Evolutionary conservation across 345 rosid genomes (phyloP), one percentile per base, ranked within the genome.

Genomic region (Moricandia arvensis): DNA sequence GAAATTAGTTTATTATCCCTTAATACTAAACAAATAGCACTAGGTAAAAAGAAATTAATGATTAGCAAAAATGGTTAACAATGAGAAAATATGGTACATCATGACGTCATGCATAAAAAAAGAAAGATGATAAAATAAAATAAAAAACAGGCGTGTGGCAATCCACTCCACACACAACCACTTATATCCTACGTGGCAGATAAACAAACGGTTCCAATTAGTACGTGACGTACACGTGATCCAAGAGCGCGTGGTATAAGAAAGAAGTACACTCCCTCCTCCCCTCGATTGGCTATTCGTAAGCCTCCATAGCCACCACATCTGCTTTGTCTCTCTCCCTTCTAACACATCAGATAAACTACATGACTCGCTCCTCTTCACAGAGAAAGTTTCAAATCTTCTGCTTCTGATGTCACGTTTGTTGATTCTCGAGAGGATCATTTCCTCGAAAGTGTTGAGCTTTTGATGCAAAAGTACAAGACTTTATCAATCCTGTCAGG

Each of bases 271-370:
- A 57, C 66, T 70, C 63, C 66, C 58, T 76, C 66, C 55, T 70
- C 30, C 61, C 57, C 1, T 71, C 68, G 72, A 47, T 17, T 31
- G 76, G 67, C 67, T 71, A 70, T 77, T 77, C 75, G 75, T 63
- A 6, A 55, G 71, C 66, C 74, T 75, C 63, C 74, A 0, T 61
- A 68, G 69, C 79, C n/a, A n/a, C 24, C 24, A 21, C 24, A 21
- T 21, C 24, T 21, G 24, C 24, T 21, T 21, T 21, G 24, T 21
- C 24, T 30, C 35, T 33, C 35, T 33, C 6, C 35, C 4, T 6
- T 33, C 41, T n/a, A n/a, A n/a, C n/a, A n/a, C n/a, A n/a, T 65
- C 1, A 8, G 33, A 16, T 62, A 30, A 41, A 11, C 65, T 63
- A 15, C 51, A 29, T 15, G 17, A 68, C 63, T 6, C 15, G 8